Evolutionary conservation across 495 filamentous ascomycete species (phyloP).

Genomic region (Astrothelium macrocarpum): DNA sequence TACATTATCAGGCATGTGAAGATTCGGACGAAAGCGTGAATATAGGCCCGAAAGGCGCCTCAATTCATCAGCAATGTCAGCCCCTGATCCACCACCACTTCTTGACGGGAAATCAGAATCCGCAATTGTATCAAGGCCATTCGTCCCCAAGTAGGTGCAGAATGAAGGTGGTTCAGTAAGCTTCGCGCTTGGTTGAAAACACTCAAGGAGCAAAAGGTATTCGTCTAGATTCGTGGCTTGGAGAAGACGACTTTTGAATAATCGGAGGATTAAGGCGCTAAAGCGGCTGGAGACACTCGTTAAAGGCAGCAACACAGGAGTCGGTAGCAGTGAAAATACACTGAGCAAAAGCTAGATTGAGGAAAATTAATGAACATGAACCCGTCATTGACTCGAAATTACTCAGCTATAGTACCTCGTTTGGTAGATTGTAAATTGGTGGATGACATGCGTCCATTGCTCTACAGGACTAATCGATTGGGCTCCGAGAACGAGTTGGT

Average conservation of each 20-base stretch:
- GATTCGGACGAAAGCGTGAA: constrained; percentile 53
- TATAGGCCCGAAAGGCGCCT: constrained; percentile 39
- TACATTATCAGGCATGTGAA: constrained; percentile 36
- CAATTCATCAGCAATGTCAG: constrained; percentile 18
- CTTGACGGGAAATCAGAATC: not conserved
- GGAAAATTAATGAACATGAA: not conserved
- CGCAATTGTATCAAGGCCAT: constrained; percentile 28
- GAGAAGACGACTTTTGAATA: constrained; percentile 56
- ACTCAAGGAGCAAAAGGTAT: constrained; percentile 63
- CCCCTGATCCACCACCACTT: not conserved
- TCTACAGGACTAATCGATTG: not conserved
- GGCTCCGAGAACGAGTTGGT: not conserved
- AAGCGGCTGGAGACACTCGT: constrained; percentile 55
- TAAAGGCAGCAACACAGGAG: constrained; percentile 50
- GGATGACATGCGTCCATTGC: constrained; percentile 9
- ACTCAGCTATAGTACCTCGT: constrained; percentile 35
- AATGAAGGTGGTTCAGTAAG: constrained; percentile 57
- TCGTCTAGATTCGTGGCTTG: constrained; percentile 46
- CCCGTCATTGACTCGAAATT: not conserved
- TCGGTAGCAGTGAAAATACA: constrained; percentile 52
- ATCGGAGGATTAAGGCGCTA: constrained; percentile 54
- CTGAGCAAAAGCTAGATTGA: constrained; percentile 52
- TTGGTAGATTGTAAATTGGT: constrained; percentile 39
- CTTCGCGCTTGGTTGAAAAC: constrained; percentile 63
- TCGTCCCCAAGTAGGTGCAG: constrained; percentile 58